Evolutionary conservation across 1,139 yeast genomes (phyloP), one percentile per base, ranked within the genome.

Genomic region (Debaryomyces psychrophilus): DNA sequence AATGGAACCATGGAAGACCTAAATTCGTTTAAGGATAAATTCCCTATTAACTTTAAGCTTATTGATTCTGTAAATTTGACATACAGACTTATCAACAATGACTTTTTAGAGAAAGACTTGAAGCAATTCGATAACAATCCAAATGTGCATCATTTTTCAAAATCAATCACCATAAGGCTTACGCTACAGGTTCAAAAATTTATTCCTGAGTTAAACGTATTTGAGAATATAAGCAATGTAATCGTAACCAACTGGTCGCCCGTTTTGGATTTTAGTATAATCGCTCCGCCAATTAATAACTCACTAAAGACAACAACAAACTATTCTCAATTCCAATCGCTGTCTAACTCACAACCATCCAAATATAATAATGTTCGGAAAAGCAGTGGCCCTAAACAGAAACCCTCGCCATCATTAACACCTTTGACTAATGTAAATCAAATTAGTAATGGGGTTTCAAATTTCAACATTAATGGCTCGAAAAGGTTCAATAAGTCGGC

Each of bases 161-260:
- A 65, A 50, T 75, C 68, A 47, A 64, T 69, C 50, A 65, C 54
- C 28, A 65, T 78, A 26, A 57, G 57, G 18, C 64, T 78, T 25
- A 57, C 54, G 2, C 56, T 54, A 47, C 74, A 53, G 50, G 65
- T 59, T 49, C 72, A 59, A 46, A 56, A 52, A 38, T 48, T 34
- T 31, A 45, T 52, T 29, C 46, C 45, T 0, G 43, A 37, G 3
- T 41, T 47, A 4, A 48, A 48, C 5, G 35, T 34, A 2, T 58
- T 39, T 39, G 47, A 45, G 6, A 51, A 54, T 15, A 45, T 63
- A 14, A 68, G 73, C 45, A 62, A 60, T 48, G 48, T 57, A 6
- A 74, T 85, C n/a, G 62, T 67, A 9, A 83, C 89, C 0, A 69
- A 69, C 42, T 83, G 90, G 85, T 68, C 79, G 2, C 87, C 92